Evolutionary conservation across 352 stramenopile genomes (phyloP).

Genomic region (Pythium monospermum): DNA sequence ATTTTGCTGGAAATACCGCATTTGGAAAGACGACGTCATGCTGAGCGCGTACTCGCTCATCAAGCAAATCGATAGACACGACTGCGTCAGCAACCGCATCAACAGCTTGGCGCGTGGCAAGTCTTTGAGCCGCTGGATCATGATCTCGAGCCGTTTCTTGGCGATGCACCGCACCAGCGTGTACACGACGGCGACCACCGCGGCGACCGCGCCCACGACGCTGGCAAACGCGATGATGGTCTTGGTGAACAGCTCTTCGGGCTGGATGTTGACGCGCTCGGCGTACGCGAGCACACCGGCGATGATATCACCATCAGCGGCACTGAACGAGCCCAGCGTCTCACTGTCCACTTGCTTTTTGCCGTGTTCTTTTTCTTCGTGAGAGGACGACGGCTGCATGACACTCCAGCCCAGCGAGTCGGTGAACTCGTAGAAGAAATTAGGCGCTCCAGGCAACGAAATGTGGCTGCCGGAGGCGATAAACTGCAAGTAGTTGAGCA

Average conservation of each 20-base stretch:
- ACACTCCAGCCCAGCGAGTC: constrained; percentile 66
- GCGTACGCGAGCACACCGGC: constrained; percentile 65
- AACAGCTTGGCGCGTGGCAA: constrained; percentile 65
- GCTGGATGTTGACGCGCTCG: constrained; percentile 53
- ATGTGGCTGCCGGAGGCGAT: constrained; percentile 60
- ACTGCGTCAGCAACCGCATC: constrained; percentile 59
- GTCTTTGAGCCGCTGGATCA: constrained; percentile 59
- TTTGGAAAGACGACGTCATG: constrained; percentile 77
- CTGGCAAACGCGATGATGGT: constrained; percentile 60
- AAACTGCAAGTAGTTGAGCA: constrained; percentile 75
- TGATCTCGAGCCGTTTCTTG: constrained; percentile 39
- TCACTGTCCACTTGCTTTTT: constrained; percentile 23
- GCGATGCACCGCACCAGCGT: constrained; percentile 41
- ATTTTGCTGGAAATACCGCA: constrained; percentile 61
- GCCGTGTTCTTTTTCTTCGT: constrained; percentile 1
- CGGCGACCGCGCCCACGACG: constrained; percentile 52
- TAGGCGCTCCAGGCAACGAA: constrained; percentile 44
- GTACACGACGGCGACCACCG: constrained; percentile 54
- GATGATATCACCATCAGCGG: constrained; percentile 70
- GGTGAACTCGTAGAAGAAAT: constrained; percentile 64
- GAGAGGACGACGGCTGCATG: constrained; percentile 28
- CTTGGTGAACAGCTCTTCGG: constrained; percentile 67
- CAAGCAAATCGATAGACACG: constrained; percentile 66
- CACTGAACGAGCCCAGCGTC: constrained; percentile 35
- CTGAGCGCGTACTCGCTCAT: constrained; percentile 75